Percentiles rank a stretch among this genome's conserved stretches.
phyloP scores from a whole-genome alignment of 2,329 filamentous ascomycete species.

The Cladobotryum protrusum region DNA sequence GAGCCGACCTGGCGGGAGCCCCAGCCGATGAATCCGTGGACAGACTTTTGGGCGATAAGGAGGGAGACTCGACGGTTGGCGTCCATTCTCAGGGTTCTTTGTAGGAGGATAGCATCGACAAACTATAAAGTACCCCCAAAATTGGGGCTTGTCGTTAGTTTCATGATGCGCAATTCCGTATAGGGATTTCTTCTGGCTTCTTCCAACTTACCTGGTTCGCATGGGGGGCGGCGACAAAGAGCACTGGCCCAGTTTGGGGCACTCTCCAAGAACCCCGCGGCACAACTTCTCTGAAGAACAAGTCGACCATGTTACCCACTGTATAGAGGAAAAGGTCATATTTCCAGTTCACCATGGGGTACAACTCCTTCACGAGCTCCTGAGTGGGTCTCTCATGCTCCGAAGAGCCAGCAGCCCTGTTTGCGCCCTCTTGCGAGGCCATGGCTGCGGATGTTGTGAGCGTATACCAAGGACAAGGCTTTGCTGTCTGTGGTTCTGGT shows the following conservation, averaged over 20 bases:
- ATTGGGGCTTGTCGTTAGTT: neutral
- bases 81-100: constrained; percentile 82
- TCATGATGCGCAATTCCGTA: neutral
- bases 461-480: no score
- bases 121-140: constrained; percentile 61
- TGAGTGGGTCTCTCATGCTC: neutral
- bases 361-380: constrained; percentile 45
- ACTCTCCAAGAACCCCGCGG: constrained; percentile 94
- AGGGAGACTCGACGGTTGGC: constrained; percentile 84
- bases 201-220: constrained; percentile 72
- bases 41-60: constrained; percentile 91
- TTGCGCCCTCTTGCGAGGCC: constrained; percentile 17
- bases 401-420: constrained; percentile 15
- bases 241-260: constrained; percentile 77
- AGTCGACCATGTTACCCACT: constrained; percentile 78
- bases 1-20: constrained; percentile 79
- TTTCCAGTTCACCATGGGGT: constrained; percentile 65
- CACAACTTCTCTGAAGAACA: constrained; percentile 98
- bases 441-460: constrained; percentile 5
- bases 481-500: no score
- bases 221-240: constrained; percentile 95
- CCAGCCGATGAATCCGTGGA: constrained; percentile 87
- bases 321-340: constrained; percentile 74
- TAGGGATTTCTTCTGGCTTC: neutral
- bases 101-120: constrained; percentile 88